Evolutionary conservation across 371 early-diverging fungal genomes (phyloP).

Genomic region (Syncephalastrum racemosum): DNA sequence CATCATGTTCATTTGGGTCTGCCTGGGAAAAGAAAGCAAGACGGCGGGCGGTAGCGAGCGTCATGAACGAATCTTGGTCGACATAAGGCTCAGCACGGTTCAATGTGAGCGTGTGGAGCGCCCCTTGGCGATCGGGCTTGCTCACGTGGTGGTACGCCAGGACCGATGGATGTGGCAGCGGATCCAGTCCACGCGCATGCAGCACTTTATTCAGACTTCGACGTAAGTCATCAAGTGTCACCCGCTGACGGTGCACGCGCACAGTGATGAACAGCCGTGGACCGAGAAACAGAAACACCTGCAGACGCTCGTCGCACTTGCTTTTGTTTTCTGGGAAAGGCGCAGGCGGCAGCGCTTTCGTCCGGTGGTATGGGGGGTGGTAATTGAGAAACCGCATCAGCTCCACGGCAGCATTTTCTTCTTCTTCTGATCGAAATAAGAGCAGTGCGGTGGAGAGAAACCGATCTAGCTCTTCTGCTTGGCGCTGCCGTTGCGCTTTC

Average conservation of each 20-base stretch:
- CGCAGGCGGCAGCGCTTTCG: too few relatives aligned
- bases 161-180: constrained; percentile 11
- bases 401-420: too few relatives aligned
- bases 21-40: constrained; percentile 12
- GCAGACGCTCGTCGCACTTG: not conserved
- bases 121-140: constrained; percentile 11
- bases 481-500: too few relatives aligned
- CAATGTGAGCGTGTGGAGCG: constrained; percentile 11
- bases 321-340: too few relatives aligned
- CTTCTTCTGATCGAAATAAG: too few relatives aligned
- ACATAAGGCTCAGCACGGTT: constrained; percentile 13
- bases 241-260: constrained; percentile 2
- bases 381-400: too few relatives aligned
- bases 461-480: too few relatives aligned
- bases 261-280: constrained; percentile 5
- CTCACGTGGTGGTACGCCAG: constrained; percentile 16
- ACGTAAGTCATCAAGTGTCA: constrained; percentile 6
- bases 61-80: constrained; percentile 9
- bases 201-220: constrained; percentile 5
- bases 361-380: too few relatives aligned
- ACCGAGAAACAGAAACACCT: constrained; percentile 7
- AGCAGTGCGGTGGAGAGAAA: too few relatives aligned
- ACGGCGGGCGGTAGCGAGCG: constrained; percentile 6
- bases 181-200: not conserved
- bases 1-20: not conserved